Evolutionary conservation across 2,329 filamentous ascomycete species (phyloP), one percentile per base, ranked within the genome.

Genomic region (Zymoseptoria passerinii): DNA sequence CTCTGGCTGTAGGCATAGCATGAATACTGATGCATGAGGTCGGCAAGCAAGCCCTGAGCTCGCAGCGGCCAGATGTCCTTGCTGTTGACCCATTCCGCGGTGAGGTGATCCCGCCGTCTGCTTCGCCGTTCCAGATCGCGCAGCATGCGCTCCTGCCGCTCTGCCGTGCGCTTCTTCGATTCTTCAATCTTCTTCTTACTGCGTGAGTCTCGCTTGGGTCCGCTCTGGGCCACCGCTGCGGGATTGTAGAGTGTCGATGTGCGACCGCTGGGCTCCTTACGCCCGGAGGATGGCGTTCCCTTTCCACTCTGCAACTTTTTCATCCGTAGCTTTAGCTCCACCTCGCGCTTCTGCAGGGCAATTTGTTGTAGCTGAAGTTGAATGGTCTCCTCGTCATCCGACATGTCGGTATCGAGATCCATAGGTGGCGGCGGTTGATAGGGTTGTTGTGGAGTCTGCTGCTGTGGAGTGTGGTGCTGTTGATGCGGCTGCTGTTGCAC

Each of bases 161-260:
- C 70, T 13, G 70, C 70, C 4, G 70, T 73, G 27, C 70, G 65
- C 28, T 64, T 63, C 62, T 69, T 72, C 2, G 70, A 71, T 55
- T 73, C 70, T 51, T 73, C 70, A 48, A 72, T 71, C 63, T 73
- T 73, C 62, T 71, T 72, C 62, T 73, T 72, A 59, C 68, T 71
- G 48, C 70, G 63, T 23, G 69, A 72, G 57, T 73, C 71, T 16
- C 71, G 65, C 57, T 72, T 71, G 7, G 66, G 66, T 35, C 60
- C 63, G 9, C 61, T 63, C 10, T 68, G 66, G n/a, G 63, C 62
- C 18, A 57, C 59, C 44, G 65, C 53, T 27, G 63, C 54, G 8
- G 68, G 64, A 53, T 69, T 63, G 61, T 65, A 68, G 29, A 68
- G 61, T 3, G 61, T 53, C 50, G 60, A 60, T 28, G 57, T 60